phyloP scores from a whole-genome alignment of 257 asterid species.

The Echites panduratus region DNA sequence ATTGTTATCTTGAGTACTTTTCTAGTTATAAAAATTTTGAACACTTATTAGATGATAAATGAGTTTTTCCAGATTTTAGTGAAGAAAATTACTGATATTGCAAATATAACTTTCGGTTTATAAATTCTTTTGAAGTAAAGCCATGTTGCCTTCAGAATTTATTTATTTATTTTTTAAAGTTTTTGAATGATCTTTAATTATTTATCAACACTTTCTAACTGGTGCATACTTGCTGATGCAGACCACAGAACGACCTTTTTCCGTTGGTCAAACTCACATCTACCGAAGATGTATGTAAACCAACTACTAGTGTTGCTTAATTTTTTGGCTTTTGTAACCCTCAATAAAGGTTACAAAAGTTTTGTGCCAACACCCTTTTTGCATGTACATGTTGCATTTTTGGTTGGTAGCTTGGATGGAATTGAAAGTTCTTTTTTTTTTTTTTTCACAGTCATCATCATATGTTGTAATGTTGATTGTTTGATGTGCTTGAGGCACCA shows the following conservation, averaged over 20 bases:
- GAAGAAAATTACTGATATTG: not conserved
- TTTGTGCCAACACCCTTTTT: not conserved
- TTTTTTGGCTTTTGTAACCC: not conserved
- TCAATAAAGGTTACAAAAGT: not conserved
- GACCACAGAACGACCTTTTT: conserved; percentile 36
- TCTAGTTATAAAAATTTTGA: not conserved
- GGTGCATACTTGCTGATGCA: conserved; percentile 22
- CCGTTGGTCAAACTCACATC: conserved; percentile 22
- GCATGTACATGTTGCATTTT: not conserved
- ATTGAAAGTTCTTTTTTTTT: not conserved
- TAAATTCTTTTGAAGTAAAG: not conserved
- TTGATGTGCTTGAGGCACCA: not conserved
- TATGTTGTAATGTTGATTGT: not conserved
- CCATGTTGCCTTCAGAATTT: not conserved
- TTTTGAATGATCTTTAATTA: not conserved
- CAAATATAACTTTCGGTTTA: not conserved
- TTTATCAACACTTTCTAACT: conserved; percentile 10
- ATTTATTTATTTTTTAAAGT: not conserved
- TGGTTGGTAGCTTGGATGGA: not conserved
- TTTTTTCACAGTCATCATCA: not conserved
- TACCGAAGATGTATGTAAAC: conserved; percentile 41
- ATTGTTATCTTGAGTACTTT: not conserved
- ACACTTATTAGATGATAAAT: not conserved
- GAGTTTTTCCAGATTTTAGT: not conserved
- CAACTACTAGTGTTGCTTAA: not conserved